Evolutionary conservation across 1,139 yeast species (phyloP).

Genomic region (Sugiyamaella castrensis): DNA sequence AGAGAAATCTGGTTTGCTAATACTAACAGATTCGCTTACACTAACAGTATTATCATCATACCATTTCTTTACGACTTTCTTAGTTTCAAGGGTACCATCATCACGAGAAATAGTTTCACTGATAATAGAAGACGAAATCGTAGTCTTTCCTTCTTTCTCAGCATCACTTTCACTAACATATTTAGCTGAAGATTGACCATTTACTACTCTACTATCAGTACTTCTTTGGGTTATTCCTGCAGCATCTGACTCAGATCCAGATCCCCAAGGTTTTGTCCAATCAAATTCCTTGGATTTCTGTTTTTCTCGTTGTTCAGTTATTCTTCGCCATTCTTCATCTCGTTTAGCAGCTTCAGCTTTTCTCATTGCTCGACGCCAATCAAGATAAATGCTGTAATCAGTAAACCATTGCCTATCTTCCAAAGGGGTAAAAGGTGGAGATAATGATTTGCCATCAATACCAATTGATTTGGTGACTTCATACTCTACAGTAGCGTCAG

Average conservation of each 20-base stretch:
- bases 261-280: not conserved
- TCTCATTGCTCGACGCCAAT: slow-evolving; percentile 62
- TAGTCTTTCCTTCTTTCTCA: slow-evolving; percentile 36
- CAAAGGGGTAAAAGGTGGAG: slow-evolving; percentile 1
- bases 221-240: not conserved
- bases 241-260: not conserved
- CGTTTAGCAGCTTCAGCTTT: slow-evolving; percentile 41
- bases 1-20: slow-evolving; percentile 5
- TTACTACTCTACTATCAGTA: not conserved
- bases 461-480: slow-evolving; percentile 10
- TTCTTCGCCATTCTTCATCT: slow-evolving; percentile 25
- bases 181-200: not conserved
- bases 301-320: slow-evolving; percentile 14
- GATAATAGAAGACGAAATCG: slow-evolving; percentile 52
- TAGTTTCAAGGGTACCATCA: slow-evolving; percentile 56
- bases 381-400: slow-evolving; percentile 61
- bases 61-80: slow-evolving; percentile 51
- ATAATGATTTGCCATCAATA: not conserved
- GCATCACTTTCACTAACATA: slow-evolving; percentile 28
- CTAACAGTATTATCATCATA: slow-evolving; percentile 63
- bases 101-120: slow-evolving; percentile 44
- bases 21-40: slow-evolving; percentile 33
- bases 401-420: slow-evolving; percentile 45
- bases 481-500: slow-evolving; percentile 33
- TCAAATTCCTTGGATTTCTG: not conserved